Evolutionary conservation across 1,139 yeast species (phyloP), one percentile per base, ranked within the genome.

Genomic region (Yamadazyma triangularis): DNA sequence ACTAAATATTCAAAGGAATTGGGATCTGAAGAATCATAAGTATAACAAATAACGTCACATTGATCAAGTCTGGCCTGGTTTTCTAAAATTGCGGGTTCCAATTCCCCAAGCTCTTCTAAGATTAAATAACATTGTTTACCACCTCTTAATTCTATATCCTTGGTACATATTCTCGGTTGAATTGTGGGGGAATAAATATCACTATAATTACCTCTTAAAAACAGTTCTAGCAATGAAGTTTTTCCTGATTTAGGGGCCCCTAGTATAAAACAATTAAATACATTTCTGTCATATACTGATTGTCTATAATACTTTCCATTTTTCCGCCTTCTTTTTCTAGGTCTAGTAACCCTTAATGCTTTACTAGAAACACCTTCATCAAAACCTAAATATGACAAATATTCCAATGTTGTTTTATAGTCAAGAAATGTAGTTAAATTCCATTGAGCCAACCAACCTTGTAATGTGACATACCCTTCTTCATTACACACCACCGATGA

Each of bases 381-480:
- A 49, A 83, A 89, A 0, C 98, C 98, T 33, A 91, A 67, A 56
- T 86, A 85, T 0, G 94, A 95, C 37, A 91, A 60, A 49, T 89
- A 91, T 32, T 88, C 94, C 35, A 91, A 69, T 0, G 97, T 88
- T 1, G 88, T 81, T 47, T 73, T 77, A 51, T 84, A 79, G 47
- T 88, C 95, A 24, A 91, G 61, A 47, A 79, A 87, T 0, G 97
- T 89, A 0, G 96, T 87, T 80, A 91, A 81, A 44, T 91, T 82
- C 98, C 98, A 91, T 48, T 91, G 97, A 0, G 98, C 97, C 26
- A 91, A 60, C 98, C 98, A 91, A 2, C 98, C 98, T 59, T 91
- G 97, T 20, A 91, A 58, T 0, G 97, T 86, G 3, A 91, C 91
- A 50, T 79, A 75, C 0, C 96, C 96, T 39, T 78, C 79, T 41